phyloP scores from a whole-genome alignment of 2,329 filamentous ascomycete species.

The Fusarium armeniacum region DNA sequence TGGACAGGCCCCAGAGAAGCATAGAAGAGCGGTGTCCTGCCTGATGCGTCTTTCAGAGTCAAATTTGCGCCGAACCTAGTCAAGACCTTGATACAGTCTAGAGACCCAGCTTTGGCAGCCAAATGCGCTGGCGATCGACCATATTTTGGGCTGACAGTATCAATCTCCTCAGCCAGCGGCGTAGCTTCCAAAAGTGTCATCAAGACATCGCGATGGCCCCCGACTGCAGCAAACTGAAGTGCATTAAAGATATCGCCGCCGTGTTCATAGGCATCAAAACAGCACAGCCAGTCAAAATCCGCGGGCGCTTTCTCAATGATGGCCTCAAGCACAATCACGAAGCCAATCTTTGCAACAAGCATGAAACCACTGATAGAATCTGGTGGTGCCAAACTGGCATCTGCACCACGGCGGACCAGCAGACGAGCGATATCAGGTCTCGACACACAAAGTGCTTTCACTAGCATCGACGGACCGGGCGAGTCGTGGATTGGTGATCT shows the following conservation, averaged over 20 bases:
- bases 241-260: slow-evolving; percentile 37
- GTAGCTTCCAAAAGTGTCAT: slow-evolving; percentile 38
- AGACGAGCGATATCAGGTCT: slow-evolving; percentile 22
- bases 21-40: slow-evolving; percentile 41
- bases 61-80: slow-evolving; percentile 29
- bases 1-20: slow-evolving; percentile 23
- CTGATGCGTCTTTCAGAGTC: slow-evolving; percentile 29
- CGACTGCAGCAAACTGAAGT: slow-evolving; percentile 44
- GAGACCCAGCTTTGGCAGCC: slow-evolving; percentile 31
- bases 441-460: slow-evolving; percentile 24
- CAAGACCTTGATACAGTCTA: slow-evolving; percentile 42
- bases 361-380: slow-evolving; percentile 36
- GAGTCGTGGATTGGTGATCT: background rate
- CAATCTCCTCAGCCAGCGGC: slow-evolving; percentile 13
- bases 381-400: slow-evolving; percentile 28
- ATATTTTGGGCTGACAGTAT: slow-evolving; percentile 26
- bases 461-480: slow-evolving; percentile 31
- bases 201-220: slow-evolving; percentile 29
- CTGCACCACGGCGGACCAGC: slow-evolving; percentile 39
- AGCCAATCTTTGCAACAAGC: slow-evolving; percentile 29
- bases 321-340: slow-evolving; percentile 32
- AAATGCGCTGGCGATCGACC: slow-evolving; percentile 41
- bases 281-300: slow-evolving; percentile 37
- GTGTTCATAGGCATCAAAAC: slow-evolving; percentile 12
- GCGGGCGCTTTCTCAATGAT: slow-evolving; percentile 26